Percentiles rank a stretch among this genome's conserved stretches.
Evolutionary conservation across 2,329 filamentous ascomycete genomes (phyloP).

Genomic region (Venturia oleaginea): DNA sequence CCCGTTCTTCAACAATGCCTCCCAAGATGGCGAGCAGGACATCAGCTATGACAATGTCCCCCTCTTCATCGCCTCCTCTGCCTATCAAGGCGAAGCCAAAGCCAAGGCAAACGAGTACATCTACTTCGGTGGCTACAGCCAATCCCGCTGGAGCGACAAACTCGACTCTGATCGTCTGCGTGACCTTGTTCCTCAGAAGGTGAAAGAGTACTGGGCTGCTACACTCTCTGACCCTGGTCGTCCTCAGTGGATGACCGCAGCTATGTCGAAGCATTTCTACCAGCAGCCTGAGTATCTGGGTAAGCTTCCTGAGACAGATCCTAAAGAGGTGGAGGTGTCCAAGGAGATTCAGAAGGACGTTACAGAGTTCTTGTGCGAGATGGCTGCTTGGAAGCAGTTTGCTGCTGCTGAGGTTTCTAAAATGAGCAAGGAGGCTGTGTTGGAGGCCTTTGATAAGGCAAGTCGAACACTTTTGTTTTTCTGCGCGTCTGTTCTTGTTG

Average conservation of each 20-base stretch:
- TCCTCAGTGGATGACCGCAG: conserved; percentile 34
- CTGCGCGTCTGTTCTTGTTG: too few species aligned
- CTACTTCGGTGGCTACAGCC: conserved; percentile 39
- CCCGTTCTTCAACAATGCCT: conserved; percentile 34
- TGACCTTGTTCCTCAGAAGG: conserved; percentile 27
- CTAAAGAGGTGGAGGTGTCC: conserved; percentile 4
- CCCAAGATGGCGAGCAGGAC: conserved; percentile 21
- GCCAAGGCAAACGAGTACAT: conserved; percentile 23
- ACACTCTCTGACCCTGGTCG: conserved; percentile 27
- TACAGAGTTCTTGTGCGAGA: conserved; percentile 24
- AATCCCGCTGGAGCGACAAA: conserved; percentile 35
- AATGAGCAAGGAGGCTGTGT: conserved; percentile 29
- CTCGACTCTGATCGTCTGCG: conserved; percentile 34
- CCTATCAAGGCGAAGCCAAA: conserved; percentile 11
- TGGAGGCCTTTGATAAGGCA: conserved; percentile 31
- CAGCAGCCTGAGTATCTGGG: conserved; percentile 34
- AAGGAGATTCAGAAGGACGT: conserved; percentile 22
- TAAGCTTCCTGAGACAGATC: conserved; percentile 18
- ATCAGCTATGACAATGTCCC: conserved; percentile 30
- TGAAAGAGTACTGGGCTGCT: conserved; percentile 33
- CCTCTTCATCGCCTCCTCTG: conserved; percentile 29
- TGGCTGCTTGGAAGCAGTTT: conserved; percentile 33
- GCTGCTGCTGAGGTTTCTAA: conserved; percentile 26
- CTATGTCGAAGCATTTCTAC: conserved; percentile 34
- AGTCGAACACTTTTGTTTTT: conserved; percentile 14